Base-by-base conservation (phyloP, 2,329 filamentous ascomycete genomes). In the Trichoderma koningiopsis region DNA sequence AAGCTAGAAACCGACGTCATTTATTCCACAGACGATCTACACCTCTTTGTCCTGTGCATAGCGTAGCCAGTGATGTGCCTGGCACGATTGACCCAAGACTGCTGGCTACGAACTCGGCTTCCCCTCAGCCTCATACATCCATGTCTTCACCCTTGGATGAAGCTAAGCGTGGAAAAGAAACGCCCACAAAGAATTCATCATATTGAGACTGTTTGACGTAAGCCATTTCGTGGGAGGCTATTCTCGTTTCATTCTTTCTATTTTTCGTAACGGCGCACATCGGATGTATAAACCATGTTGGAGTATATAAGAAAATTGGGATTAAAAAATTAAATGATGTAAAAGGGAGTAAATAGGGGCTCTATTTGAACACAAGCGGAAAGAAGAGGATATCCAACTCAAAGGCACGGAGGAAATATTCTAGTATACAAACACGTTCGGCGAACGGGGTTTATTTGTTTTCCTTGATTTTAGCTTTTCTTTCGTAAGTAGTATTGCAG, bases 1-100 rank as follows among this genome's bases (percentile, higher is more conserved):
- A 33, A 62, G 7, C 62, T 37, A 22, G 35, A 22, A 2, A 27
- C 16, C 59, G 29, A 14, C 57, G 35, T 40, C 56, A 27, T 22
- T 19, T 16, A 14, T 37, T 29, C 24, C 59, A n/a, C 11, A 7
- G 22, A 19, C 24, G 13, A n/a, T 13, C 14, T 5, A 8, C 19
- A 14, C 27, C 49, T n/a, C 22, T n/a, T 14, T 27, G 58, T 8
- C 10, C 49, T 8, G 2, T 27, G 10, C 16, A 47, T 13, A 55
- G 19, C 10, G 7, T n/a, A 3, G 27, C 11, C 10, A 27, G 14
- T 5, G 55, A 40, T 35, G 6, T 66, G 22, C n/a, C 37, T 4
- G 57, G 57, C 7, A 68, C 63, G 5, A 70, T 70, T 19, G 68
- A 70, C 16, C 68, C 68, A 5, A 56, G 37, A 27, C 49, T 70